Evolutionary conservation across 2,329 filamentous ascomycete genomes (phyloP), one percentile per base, ranked within the genome.

Genomic region (Orbilia javanica): DNA sequence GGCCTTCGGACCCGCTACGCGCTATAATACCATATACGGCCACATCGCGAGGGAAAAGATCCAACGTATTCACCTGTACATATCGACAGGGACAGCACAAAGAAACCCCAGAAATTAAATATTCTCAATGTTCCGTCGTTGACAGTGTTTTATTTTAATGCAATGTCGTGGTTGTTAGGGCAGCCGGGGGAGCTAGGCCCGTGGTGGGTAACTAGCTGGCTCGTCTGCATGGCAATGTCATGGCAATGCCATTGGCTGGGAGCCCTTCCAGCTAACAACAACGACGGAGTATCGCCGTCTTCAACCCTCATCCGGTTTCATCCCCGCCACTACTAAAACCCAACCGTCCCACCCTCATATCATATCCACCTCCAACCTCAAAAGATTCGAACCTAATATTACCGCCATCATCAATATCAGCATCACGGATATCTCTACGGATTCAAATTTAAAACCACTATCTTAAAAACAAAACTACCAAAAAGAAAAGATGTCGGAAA

Each of bases 401-500:
- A n/a, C n/a, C 13, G 11, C 11, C n/a, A 39, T 3, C 11, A 39
- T 39, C 36, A 15, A 15, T 4, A 15, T 31, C 29, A 31, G n/a
- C 36, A 6, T 36, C 13, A 36, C n/a, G n/a, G 31, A 10, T 34
- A 34, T 34, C 31, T 20, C 42, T 18, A 18, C 42, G 8, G 18
- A 44, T n/a, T n/a, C n/a, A 7, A 20, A 44, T 18, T n/a, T n/a
- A 44, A n/a, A 34, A 44, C 18, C 5, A 31, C 15, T 29, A 27
- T 6, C 10, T 27, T 13, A 15, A 57, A 39, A 57, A n/a, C 7
- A 55, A 55, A 20, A 10, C 48, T 18, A 15, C 10, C 48, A 48
- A 31, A 42, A 0, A 18, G 36, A 31, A 18, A 68, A 39, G 63
- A 63, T 92, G 90, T 86, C 88, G 83, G 92, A 94, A 71, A 90